Percentiles rank a stretch among this genome's conserved stretches.
These are phyloP conservation scores for Pseudonitzschia delicatissima DNA, from an alignment of 108 stramenopile genomes.

Conservation along the genomic window DNA sequence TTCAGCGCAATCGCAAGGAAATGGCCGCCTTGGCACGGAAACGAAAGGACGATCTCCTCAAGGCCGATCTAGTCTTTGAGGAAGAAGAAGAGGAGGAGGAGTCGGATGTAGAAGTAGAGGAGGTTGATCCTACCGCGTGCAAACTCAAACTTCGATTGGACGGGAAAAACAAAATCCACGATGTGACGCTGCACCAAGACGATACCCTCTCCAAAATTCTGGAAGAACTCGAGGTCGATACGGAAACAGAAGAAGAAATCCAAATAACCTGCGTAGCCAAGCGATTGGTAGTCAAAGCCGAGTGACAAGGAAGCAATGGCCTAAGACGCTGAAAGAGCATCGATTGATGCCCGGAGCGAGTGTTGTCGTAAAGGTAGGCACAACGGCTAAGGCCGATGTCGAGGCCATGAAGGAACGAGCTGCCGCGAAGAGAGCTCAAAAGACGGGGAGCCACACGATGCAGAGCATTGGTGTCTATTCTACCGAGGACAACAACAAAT, in stretches of 20 bases:
- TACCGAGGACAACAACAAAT: conserved; percentile 81
- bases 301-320: conserved; percentile 51
- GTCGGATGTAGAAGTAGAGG: conserved; percentile 44
- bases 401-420: conserved; percentile 61
- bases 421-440: conserved; percentile 48
- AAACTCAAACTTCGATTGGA: conserved; percentile 61
- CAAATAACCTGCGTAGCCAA: conserved; percentile 83
- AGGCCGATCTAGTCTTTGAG: conserved; percentile 41
- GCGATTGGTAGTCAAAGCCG: conserved; percentile 65
- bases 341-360: conserved; percentile 60
- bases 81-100: conserved; percentile 34
- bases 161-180: conserved; percentile 76
- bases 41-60: conserved; percentile 61
- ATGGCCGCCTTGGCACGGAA: conserved; percentile 67
- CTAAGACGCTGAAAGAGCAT: conserved; percentile 50
- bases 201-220: conserved; percentile 51
- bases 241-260: conserved; percentile 45
- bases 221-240: conserved; percentile 37
- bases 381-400: conserved; percentile 7
- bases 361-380: conserved; percentile 62
- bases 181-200: conserved; percentile 47
- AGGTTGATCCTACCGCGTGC: conserved; percentile 37
- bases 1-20: conserved; percentile 63
- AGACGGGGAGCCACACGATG: conserved; percentile 85
- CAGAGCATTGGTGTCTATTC: conserved; percentile 86